Evolutionary conservation across 2,329 filamentous ascomycete species (phyloP).

Genomic region (Alternaria sp.): DNA sequence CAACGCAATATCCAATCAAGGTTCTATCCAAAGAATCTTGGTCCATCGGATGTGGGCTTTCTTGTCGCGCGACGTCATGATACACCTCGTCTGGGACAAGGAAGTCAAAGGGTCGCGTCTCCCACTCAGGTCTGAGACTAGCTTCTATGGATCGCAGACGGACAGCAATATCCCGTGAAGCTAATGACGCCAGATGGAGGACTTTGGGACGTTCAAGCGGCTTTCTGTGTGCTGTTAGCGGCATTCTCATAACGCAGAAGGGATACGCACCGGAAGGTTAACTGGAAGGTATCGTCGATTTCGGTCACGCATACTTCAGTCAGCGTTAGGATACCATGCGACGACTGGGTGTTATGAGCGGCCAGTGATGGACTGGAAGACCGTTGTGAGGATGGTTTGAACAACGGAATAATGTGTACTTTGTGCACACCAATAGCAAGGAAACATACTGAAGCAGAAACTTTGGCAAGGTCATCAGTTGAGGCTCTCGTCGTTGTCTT

Average conservation of each 20-base stretch:
- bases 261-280: constrained; percentile 63
- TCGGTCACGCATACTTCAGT: constrained; percentile 65
- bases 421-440: constrained; percentile 73
- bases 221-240: constrained; percentile 45
- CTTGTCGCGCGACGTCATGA: constrained; percentile 42
- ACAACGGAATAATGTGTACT: constrained; percentile 70
- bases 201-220: constrained; percentile 63
- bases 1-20: constrained; percentile 71
- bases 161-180: constrained; percentile 69
- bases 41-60: constrained; percentile 62
- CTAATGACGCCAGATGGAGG: constrained; percentile 68
- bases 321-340: constrained; percentile 69
- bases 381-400: constrained; percentile 62
- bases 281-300: constrained; percentile 69
- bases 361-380: constrained; percentile 61
- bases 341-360: constrained; percentile 59
- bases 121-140: constrained; percentile 70
- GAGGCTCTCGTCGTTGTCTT: constrained; percentile 65
- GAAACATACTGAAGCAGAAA: constrained; percentile 70
- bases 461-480: constrained; percentile 70
- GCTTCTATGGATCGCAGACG: constrained; percentile 67
- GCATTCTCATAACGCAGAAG: background rate
- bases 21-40: constrained; percentile 69
- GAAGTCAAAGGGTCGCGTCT: constrained; percentile 67
- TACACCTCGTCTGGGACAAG: constrained; percentile 61